Evolutionary conservation across 1,284 basidiomycete species (phyloP), one percentile per base, ranked within the genome.

Genomic region (Caloboletus firmus): DNA sequence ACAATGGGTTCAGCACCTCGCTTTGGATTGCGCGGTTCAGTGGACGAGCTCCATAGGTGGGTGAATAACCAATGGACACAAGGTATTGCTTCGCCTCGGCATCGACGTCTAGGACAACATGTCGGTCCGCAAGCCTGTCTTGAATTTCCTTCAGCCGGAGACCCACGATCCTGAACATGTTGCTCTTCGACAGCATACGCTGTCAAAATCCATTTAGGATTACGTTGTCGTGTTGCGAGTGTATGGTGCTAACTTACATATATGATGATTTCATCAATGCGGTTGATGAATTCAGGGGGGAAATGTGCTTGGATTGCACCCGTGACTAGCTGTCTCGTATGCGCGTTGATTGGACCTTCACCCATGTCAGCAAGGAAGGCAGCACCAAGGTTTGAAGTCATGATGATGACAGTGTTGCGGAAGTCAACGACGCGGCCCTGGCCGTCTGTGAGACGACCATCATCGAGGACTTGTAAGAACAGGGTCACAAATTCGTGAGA

Each of bases 401-500:
- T 88, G 70, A 95, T 91, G 67, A 98, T 93, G 64, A 96, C 91
- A 1, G 92, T 91, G 68, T 93, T 96, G 59, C 85, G 77, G 77
- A 93, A 90, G 70, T 84, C 81, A 39, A 92, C 83, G 24, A 89
- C 75, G 55, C 88, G 82, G 22, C 90, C 90, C 71, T 92, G 89
- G 10, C 89, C 87, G 62, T 98, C 95, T 17, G 94, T 97, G 59
- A 98, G 78, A 48, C 87, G 85, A n/a, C 95, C 95, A 63, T 98
- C 96, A 64, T 98, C 95, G 52, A 98, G 83, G 34, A 98, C 91
- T 73, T 98, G 95, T 17, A 98, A 77, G 72, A 98, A 91, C 44
- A 98, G 79, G 39, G 93, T 95, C 59, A 94, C 85, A 58, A 98
- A 95, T 73, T 95, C 93, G 52, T 83, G 84, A 57, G 87, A 87